Base-by-base conservation (phyloP, 2,329 filamentous ascomycete genomes). In the Juglanconis sp. region DNA sequence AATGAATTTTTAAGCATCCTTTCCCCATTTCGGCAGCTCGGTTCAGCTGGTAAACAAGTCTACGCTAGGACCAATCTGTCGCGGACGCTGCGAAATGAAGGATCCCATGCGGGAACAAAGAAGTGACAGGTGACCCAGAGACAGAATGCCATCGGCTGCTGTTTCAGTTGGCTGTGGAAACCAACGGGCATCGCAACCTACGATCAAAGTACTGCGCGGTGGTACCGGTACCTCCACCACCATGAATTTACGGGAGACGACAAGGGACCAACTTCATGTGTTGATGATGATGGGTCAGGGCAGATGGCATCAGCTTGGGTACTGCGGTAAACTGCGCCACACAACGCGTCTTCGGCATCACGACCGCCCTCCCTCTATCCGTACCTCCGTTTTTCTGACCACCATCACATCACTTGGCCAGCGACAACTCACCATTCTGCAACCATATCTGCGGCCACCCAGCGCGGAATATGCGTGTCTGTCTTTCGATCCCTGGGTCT, bases 371-470 rank as follows among this genome's bases (percentile, higher is more conserved):
- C 24, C 31, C 34, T 38, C 36, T 51, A 35, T 44, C 42, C 51
- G 34, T 35, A 34, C 31, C 24, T 42, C 57, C 50, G 34, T n/a
- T 10, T 49, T 40, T 15, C 50, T 44, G 47, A 53, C 44, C 17
- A 40, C 17, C 53, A 57, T 48, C 40, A 44, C 38, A 56, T 60
- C 52, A 60, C 49, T 48, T 51, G 57, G 49, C 57, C 53, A 13
- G 38, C 40, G 44, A 34, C 53, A 60, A 24, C 30, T 38, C 57
- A 46, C 32, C 47, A 60, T 49, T 32, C 53, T 60, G 58, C 58
- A 51, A 42, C 58, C 58, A 31, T 35, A 57, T 57, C 58, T 60
- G 58, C 58, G 36, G 46, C 58, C 58, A 52, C 53, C 17, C 47
- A 36, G 49, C 30, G 17, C 52, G 30, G 32, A 15, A 34, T 15